Percentiles rank a stretch among this genome's conserved stretches.
Conservation (phyloP, 1,284 basidiomycete species). For the Moesziomyces sp. region DNA sequence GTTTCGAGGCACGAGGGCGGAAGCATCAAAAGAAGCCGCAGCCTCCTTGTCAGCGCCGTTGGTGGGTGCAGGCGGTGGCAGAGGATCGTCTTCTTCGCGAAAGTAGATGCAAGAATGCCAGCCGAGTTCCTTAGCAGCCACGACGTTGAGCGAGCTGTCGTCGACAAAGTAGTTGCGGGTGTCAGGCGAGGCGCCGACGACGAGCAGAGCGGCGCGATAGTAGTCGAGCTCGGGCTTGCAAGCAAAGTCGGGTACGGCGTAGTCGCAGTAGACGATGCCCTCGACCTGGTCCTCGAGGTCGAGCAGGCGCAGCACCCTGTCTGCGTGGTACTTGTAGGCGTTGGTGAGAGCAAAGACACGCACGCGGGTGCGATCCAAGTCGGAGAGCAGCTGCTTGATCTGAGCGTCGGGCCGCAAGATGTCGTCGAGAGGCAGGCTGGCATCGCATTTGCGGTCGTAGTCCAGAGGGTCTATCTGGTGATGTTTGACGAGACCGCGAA, state of each 20-base stretch:
- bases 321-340: conserved; percentile 76
- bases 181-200: conserved; percentile 31
- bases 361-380: conserved; percentile 80
- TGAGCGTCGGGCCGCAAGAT: conserved; percentile 77
- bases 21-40: conserved; percentile 25
- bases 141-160: conserved; percentile 61
- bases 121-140: conserved; percentile 58
- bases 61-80: conserved; percentile 6
- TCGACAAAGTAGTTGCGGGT: conserved; percentile 63
- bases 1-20: conserved; percentile 11
- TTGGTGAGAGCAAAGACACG: conserved; percentile 70
- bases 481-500: conserved; percentile 82
- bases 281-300: conserved; percentile 80
- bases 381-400: conserved; percentile 77
- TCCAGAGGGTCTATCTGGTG: conserved; percentile 86
- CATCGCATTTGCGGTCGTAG: conserved; percentile 85
- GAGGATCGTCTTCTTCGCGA: conserved; percentile 44
- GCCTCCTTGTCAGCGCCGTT: conserved; percentile 19
- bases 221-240: conserved; percentile 79
- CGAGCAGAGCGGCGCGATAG: conserved; percentile 54
- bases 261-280: conserved; percentile 84
- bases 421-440: conserved; percentile 82
- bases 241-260: conserved; percentile 75
- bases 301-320: conserved; percentile 80
- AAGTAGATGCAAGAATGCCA: conserved; percentile 63